phyloP scores from a whole-genome alignment of 805 yeast genomes.

The Suhomyces sp. region DNA sequence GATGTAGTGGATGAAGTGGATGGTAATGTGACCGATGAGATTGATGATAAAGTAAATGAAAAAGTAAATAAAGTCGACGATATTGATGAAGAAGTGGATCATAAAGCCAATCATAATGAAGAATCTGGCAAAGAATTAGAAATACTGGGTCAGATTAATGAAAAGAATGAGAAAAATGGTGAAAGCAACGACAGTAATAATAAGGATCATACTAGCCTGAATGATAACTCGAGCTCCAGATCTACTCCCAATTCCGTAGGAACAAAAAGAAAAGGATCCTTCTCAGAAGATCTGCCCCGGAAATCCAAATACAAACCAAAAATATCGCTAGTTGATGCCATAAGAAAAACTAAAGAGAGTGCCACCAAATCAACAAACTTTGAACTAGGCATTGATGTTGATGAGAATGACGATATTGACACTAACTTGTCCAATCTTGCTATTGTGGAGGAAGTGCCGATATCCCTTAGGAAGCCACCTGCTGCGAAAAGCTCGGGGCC shows the following conservation, averaged over 20 bases:
- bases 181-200: background rate
- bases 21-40: background rate
- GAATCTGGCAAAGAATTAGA: background rate
- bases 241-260: background rate
- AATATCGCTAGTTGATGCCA: constrained; percentile 28
- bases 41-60: background rate
- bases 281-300: background rate
- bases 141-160: background rate
- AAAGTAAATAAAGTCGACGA: background rate
- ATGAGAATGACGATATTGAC: constrained; percentile 20
- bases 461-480: constrained; percentile 13
- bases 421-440: constrained; percentile 27
- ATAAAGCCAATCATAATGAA: background rate
- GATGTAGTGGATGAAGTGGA: background rate
- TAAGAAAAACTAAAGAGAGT: constrained; percentile 22
- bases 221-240: background rate
- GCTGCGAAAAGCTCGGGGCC: background rate
- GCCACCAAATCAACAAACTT: constrained; percentile 19
- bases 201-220: background rate
- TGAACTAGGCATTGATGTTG: constrained; percentile 26
- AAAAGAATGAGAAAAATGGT: background rate
- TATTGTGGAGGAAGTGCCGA: constrained; percentile 28
- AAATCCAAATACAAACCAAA: constrained; percentile 6
- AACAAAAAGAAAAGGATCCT: background rate
- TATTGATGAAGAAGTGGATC: background rate